phyloP scores from a whole-genome alignment of 768 basidiomycete genomes.

The Royoungia palumana region DNA sequence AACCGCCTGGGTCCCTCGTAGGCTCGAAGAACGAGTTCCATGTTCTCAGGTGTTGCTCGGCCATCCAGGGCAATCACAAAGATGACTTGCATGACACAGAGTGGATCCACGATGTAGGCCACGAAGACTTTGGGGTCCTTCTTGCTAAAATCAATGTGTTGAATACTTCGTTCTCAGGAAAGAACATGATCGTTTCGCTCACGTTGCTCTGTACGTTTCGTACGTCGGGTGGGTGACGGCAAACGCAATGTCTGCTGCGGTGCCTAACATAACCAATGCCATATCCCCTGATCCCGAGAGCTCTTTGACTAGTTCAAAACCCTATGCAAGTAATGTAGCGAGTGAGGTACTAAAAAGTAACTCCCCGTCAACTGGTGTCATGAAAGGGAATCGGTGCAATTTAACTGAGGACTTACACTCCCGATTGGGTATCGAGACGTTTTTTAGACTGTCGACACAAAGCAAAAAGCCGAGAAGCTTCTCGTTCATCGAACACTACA shows the following conservation, averaged over 20 bases:
- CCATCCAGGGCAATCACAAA: neutral
- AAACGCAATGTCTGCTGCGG: neutral
- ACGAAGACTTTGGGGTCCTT: conserved; percentile 12
- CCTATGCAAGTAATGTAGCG: neutral
- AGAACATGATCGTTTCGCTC: neutral
- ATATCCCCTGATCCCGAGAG: neutral
- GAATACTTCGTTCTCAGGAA: no score
- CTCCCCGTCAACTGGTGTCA: no score
- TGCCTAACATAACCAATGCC: neutral
- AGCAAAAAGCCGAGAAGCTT: neutral
- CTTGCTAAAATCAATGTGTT: neutral
- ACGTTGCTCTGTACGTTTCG: conserved; percentile 3
- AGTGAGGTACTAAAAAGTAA: conserved; percentile 4
- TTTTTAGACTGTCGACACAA: neutral
- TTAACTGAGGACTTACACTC: neutral
- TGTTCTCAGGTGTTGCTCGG: neutral
- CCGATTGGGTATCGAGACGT: neutral
- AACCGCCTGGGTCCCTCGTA: neutral
- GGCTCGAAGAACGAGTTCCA: neutral
- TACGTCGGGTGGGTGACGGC: neutral
- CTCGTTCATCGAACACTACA: conserved; percentile 11
- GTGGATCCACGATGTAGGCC: conserved; percentile 11
- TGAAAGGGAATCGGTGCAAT: no score
- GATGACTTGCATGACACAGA: conserved; percentile 15
- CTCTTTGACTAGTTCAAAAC: neutral